Evolutionary conservation across 257 asterid species (phyloP).

Genomic region (Penstemon davidsonii): DNA sequence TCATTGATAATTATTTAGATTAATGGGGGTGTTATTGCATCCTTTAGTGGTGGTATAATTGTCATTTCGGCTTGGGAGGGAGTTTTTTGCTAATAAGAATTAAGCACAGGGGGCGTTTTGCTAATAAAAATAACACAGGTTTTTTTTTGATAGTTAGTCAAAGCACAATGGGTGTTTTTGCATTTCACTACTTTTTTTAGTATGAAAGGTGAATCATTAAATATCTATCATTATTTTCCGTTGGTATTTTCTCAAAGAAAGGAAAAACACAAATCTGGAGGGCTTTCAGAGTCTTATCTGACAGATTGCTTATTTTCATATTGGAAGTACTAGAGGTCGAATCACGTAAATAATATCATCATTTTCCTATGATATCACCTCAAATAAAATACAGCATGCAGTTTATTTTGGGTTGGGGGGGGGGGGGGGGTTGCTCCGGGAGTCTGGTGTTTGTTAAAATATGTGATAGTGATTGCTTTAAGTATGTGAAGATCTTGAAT

Average conservation of each 20-base stretch:
- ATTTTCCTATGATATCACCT: conserved; percentile 9
- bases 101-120: too few species aligned
- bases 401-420: not conserved
- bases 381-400: not conserved
- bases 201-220: not conserved
- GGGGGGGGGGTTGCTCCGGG: not conserved
- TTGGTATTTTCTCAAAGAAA: not conserved
- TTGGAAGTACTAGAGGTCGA: conserved; percentile 14
- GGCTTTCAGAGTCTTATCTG: not conserved
- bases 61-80: too few species aligned
- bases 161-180: too few species aligned
- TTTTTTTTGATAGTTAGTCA: too few species aligned
- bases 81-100: too few species aligned
- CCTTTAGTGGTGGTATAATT: too few species aligned
- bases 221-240: not conserved
- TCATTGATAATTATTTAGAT: too few species aligned
- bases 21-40: too few species aligned
- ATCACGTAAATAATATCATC: conserved; percentile 9
- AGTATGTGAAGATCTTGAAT: conserved; percentile 11
- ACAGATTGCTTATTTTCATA: not conserved
- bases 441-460: not conserved
- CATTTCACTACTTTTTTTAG: not conserved
- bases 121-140: too few species aligned
- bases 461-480: conserved; percentile 11
- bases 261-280: not conserved